Conservation (phyloP, 2,329 filamentous ascomycete species). For the Ophiostoma ulmi region DNA sequence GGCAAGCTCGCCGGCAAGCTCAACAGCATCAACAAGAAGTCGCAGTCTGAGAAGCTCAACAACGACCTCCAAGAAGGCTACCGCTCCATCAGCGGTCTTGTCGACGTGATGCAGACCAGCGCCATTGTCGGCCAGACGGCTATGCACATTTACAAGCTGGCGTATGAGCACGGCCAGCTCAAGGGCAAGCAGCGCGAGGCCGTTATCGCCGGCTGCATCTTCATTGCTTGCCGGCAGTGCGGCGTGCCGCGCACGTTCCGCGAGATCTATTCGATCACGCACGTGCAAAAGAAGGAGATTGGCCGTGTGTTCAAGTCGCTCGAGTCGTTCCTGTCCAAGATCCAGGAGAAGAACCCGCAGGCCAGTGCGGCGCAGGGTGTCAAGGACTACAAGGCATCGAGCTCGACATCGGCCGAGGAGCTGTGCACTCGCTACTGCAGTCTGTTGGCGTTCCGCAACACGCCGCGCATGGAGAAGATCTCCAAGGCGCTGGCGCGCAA, state of each 20-base stretch:
- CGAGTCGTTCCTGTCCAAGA: constrained; percentile 77
- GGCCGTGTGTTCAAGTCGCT: constrained; percentile 90
- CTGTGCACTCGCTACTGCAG: constrained; percentile 88
- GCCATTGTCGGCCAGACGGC: constrained; percentile 80
- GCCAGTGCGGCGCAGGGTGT: constrained; percentile 44
- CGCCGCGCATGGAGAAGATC: constrained; percentile 71
- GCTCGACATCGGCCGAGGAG: constrained; percentile 73
- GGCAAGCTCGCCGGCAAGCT: constrained; percentile 30
- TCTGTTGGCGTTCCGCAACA: constrained; percentile 66
- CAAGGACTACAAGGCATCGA: constrained; percentile 66
- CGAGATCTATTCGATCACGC: constrained; percentile 89
- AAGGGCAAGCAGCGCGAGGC: constrained; percentile 93
- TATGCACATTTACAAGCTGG: constrained; percentile 92
- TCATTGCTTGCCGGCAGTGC: constrained; percentile 91
- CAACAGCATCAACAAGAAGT: constrained; percentile 32
- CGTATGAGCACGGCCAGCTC: constrained; percentile 87
- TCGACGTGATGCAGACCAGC: constrained; percentile 77
- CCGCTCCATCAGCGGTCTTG: constrained; percentile 81
- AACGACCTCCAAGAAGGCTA: constrained; percentile 62
- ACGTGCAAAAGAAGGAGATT: constrained; percentile 95
- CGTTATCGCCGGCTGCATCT: constrained; percentile 93
- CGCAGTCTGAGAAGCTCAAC: constrained; percentile 30
- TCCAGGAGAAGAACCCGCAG: constrained; percentile 57
- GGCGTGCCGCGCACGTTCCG: constrained; percentile 83
- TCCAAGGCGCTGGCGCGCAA: constrained; percentile 72